Base-by-base conservation (phyloP, 2,329 filamentous ascomycete genomes). In the Fusarium transvaalense region DNA sequence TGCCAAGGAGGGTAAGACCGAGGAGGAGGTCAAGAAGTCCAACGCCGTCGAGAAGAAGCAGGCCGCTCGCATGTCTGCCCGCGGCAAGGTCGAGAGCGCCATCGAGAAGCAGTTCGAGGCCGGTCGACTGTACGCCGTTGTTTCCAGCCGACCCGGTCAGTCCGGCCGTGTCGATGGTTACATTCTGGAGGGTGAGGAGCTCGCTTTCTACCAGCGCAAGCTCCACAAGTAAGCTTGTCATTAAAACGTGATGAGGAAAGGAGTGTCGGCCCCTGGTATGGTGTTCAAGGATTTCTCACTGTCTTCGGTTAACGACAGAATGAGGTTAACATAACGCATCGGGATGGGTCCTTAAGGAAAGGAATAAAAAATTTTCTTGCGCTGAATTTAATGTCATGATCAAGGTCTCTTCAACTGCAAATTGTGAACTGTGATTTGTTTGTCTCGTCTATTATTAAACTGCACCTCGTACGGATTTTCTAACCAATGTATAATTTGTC, bases 51-150 rank as follows among this genome's bases (percentile, higher is more conserved):
- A 96, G 91, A 93, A 93, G 88, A 99, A 99, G 93, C 94, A 97
- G 88, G 90, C 92, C 72, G 92, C 89, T 76, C 92, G 96, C 82
- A 90, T 90, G 83, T 89, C 92, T 81, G 88, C 89, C 77, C 80
- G 84, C 76, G 95, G 95, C 87, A 99, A 99, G 92, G 93, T 97
- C 79, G 96, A 99, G 85, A 72, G 84, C 75, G 89, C 93, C 74
- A 83, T 99, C 74, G 96, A 99, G 93, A 94, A 92, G 87, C 96
- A 99, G 88, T 99, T 99, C 86, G 96, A 98, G 91, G 95, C 96
- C 76, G 94, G 95, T 89, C 95, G 97, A 85, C 86, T 99, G 77
- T 97, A 91, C 85, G 96, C 96, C 78, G 92, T 97, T 76, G 86
- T 99, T 78, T 89, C 95, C 77, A 96, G 92, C 83, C 90, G 96